phyloP scores from a whole-genome alignment of 1,284 basidiomycete species.

The Somion occarium region DNA sequence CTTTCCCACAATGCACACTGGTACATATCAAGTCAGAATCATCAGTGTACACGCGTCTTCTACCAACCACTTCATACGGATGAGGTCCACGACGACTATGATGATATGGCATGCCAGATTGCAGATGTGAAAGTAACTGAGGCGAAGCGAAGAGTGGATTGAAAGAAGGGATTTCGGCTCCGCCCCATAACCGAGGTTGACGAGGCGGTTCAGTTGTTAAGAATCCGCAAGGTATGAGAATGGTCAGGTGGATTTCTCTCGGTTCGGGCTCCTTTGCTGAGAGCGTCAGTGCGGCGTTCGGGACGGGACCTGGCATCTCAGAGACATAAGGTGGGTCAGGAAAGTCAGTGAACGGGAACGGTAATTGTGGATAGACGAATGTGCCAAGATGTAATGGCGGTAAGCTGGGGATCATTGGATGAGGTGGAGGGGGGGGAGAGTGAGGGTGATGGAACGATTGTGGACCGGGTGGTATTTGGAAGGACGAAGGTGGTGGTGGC shows the following conservation, averaged over 20 bases:
- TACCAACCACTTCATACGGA: conserved; percentile 28
- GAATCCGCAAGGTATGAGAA: conserved; percentile 55
- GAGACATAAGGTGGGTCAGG: conserved; percentile 14
- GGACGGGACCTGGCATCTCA: conserved; percentile 7
- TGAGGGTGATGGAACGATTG: conserved; percentile 8
- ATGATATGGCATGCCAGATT: conserved; percentile 14
- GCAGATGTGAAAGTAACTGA: conserved; percentile 14
- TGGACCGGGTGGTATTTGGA: conserved; percentile 7
- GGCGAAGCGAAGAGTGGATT: conserved; percentile 27
- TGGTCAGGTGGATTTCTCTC: conserved; percentile 54
- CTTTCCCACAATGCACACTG: conserved; percentile 62
- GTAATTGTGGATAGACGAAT: conserved; percentile 41
- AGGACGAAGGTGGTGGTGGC: conserved; percentile 10
- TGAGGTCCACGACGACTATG: conserved; percentile 17
- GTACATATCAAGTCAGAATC: conserved; percentile 72
- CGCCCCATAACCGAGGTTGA: conserved; percentile 62
- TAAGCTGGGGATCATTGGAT: conserved; percentile 18
- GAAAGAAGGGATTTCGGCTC: conserved; percentile 43
- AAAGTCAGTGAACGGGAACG: conserved; percentile 38
- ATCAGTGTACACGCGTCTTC: conserved; percentile 60
- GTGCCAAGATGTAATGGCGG: conserved; percentile 50
- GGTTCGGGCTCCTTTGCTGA: conserved; percentile 21
- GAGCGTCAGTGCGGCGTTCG: conserved; percentile 11
- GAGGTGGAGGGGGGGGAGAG: conserved; percentile 15
- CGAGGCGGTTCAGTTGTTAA: conserved; percentile 48